A percentile compares a stretch with the other conserved stretches of the same genome.
phyloP scores from a whole-genome alignment of 169 alveolate species.

The Plasmodium gonderi region DNA sequence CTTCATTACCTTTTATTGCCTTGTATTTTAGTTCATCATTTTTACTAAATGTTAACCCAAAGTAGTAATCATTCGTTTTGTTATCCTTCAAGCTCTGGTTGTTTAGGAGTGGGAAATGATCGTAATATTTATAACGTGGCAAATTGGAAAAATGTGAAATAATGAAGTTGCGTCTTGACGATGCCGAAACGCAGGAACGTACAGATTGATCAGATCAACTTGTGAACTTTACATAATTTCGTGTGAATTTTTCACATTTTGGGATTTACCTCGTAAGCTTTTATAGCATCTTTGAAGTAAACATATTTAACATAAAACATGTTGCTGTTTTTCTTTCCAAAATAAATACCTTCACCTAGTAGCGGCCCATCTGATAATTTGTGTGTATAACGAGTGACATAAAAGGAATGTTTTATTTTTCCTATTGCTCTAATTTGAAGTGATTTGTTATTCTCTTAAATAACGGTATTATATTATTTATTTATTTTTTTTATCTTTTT shows the following conservation, averaged over 20 bases:
- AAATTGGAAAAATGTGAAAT: not conserved
- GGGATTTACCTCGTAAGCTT: constrained; percentile 54
- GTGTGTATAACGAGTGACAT: not conserved
- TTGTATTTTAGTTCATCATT: constrained; percentile 52
- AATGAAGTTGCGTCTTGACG: not conserved
- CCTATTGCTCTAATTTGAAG: no score
- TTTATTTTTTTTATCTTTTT: no score
- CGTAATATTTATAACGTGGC: not conserved
- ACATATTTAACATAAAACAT: constrained; percentile 35
- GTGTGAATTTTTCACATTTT: not conserved
- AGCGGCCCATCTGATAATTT: constrained; percentile 43
- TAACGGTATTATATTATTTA: no score
- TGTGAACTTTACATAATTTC: no score
- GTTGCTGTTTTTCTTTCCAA: constrained; percentile 59
- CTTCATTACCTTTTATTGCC: constrained; percentile 51
- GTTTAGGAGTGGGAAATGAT: not conserved
- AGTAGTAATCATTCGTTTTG: constrained; percentile 8
- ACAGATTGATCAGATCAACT: no score
- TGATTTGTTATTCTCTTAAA: no score
- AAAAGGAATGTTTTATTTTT: not conserved
- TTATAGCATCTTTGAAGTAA: constrained; percentile 57
- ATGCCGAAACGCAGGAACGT: no score
- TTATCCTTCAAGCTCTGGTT: constrained; percentile 34
- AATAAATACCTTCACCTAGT: constrained; percentile 53
- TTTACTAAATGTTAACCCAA: constrained; percentile 33